Conservation (phyloP, 2,329 filamentous ascomycete genomes). For the Talaromyces islandicus region DNA sequence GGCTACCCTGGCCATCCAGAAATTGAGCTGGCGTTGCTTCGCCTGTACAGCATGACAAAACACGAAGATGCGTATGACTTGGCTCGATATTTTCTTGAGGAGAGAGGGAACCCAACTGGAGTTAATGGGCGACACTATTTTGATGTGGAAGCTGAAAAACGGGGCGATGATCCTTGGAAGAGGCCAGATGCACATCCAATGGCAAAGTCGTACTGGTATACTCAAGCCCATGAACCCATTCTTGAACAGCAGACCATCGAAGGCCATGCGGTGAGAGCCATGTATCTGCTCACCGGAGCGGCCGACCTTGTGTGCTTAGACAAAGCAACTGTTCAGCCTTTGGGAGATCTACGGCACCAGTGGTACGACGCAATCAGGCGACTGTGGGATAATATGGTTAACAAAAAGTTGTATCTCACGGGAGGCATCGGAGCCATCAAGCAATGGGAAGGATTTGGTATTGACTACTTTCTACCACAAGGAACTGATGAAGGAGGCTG, state of each 20-base stretch:
- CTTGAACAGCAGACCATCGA: conserved; percentile 49
- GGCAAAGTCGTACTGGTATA: conserved; percentile 31
- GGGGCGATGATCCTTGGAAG: conserved; percentile 44
- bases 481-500: conserved; percentile 56
- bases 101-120: conserved; percentile 43
- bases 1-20: conserved; percentile 59
- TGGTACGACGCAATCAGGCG: conserved; percentile 33
- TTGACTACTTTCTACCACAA: conserved; percentile 55
- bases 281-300: conserved; percentile 55
- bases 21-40: conserved; percentile 46
- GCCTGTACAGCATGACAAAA: conserved; percentile 38
- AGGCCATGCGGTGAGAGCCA: conserved; percentile 54
- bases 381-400: conserved; percentile 57
- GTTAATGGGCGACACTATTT: conserved; percentile 47
- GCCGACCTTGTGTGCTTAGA: conserved; percentile 47
- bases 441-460: conserved; percentile 57
- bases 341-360: conserved; percentile 20
- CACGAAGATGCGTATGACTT: conserved; percentile 40
- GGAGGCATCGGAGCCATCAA: conserved; percentile 54
- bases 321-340: conserved; percentile 13
- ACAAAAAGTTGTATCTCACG: conserved; percentile 58
- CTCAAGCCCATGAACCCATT: conserved; percentile 53
- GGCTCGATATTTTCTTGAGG: conserved; percentile 52
- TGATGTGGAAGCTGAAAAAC: conserved; percentile 46
- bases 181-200: conserved; percentile 19